Evolutionary conservation across 768 basidiomycete genomes (phyloP), one percentile per base, ranked within the genome.

Genomic region (Tulasnella sp.): DNA sequence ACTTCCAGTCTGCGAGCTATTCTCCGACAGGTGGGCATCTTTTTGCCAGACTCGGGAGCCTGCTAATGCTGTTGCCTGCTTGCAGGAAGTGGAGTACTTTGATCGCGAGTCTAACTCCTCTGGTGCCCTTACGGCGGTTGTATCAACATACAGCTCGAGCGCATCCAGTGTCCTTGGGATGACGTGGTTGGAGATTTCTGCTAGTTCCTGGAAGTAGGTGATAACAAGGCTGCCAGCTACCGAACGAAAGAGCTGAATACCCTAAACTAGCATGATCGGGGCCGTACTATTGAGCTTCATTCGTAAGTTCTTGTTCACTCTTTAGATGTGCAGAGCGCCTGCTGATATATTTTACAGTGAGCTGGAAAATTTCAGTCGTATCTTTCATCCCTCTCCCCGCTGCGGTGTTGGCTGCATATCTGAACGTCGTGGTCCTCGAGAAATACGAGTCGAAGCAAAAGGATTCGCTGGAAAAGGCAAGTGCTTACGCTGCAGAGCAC

Each of bases 51-150:
- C 24, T 12, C 24, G 54, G 54, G 4, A n/a, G 22, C n/a, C 54
- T 54, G 54, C 11, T 54, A n/a, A 54, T 54, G n/a, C 24, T n/a
- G 8, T 14, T n/a, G 24, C 4, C 54, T 24, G 54, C 24, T 76
- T 75, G 46, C 84, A 86, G 80, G 85, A 85, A 31, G 83, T 85
- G 41, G 84, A 82, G 6, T 86, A 83, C 75, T 86, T 86, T 75
- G 85, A 86, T 50, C 72, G 79, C 11, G 81, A 82, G 24, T 74
- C 82, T n/a, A 82, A 83, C 14, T 84, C 83, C 8, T 75, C 82
- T 5, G 85, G 85, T 14, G 83, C 81, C n/a, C 83, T 86, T n/a
- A 84, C 84, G 2, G 82, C 83, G 11, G 82, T 82, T 7, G 82
- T 83, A 20, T 80, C 84, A 22, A 76, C 75, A 24, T 82, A 84